These are phyloP conservation scores for Fusarium multiceps DNA, from an alignment of 2,329 filamentous ascomycete species.

Conservation along the genomic window DNA sequence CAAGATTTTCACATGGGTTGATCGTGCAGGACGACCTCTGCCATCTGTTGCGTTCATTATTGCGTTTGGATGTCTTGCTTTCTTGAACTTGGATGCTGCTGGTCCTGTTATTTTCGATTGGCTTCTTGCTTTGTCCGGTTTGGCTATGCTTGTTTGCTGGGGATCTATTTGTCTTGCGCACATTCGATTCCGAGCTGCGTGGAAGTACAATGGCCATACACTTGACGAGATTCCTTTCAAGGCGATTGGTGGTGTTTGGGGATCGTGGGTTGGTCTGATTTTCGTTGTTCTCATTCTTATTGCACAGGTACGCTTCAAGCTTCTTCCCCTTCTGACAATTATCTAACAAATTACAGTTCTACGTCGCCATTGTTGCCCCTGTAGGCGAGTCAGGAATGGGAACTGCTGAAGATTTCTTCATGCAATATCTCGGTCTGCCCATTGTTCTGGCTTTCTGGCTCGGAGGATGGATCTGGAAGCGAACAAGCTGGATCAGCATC, in stretches of 20 bases:
- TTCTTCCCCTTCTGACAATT: rapidly evolving
- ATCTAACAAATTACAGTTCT: slow-evolving; percentile 20
- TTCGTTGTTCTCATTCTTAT: slow-evolving; percentile 66
- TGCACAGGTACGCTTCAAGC: slow-evolving; percentile 55
- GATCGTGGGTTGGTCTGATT: slow-evolving; percentile 72
- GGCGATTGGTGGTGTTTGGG: slow-evolving; percentile 68
- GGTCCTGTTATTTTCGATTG: slow-evolving; percentile 69
- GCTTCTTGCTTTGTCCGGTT: slow-evolving; percentile 71
- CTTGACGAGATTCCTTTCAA: slow-evolving; percentile 73
- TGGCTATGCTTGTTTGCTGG: slow-evolving; percentile 74
- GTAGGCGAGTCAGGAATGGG: slow-evolving; percentile 48
- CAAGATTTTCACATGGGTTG: slow-evolving; percentile 64
- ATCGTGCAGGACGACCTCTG: slow-evolving; percentile 64
- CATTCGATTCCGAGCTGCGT: slow-evolving; percentile 73
- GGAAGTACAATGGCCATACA: slow-evolving; percentile 67
- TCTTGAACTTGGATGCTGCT: slow-evolving; percentile 57
- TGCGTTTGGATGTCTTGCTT: slow-evolving; percentile 60
- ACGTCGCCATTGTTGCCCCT: slow-evolving; percentile 60
- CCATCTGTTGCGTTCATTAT: slow-evolving; percentile 58
- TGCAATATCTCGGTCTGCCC: slow-evolving; percentile 63
- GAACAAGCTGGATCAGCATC: slow-evolving; percentile 66
- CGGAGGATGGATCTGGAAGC: slow-evolving; percentile 72
- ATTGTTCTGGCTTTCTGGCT: slow-evolving; percentile 66
- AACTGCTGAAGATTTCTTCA: slow-evolving; percentile 64
- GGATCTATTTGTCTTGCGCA: slow-evolving; percentile 70